Percentiles rank a stretch among this genome's conserved stretches.
phyloP scores from a whole-genome alignment of 495 filamentous ascomycete genomes.

The Penicillium cinerascens region DNA sequence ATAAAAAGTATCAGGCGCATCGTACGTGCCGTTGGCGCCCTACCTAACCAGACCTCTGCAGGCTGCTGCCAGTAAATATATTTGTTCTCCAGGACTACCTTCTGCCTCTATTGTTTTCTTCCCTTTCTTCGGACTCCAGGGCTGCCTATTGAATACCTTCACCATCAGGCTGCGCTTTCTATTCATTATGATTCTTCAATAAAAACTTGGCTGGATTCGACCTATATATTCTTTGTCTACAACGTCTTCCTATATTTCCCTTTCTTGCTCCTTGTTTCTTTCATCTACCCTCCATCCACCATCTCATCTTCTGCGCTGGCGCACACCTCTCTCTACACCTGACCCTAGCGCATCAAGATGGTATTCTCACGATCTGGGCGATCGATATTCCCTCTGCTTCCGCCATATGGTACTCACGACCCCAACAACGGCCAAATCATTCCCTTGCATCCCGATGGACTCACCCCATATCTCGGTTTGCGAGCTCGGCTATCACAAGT shows the following conservation, averaged over 20 bases:
- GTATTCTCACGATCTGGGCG: conserved; percentile 30
- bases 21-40: conserved; percentile 14
- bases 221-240: conserved; percentile 2
- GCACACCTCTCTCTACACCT: background rate
- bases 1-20: conserved; percentile 4
- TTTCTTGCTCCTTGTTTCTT: background rate
- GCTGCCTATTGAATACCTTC: conserved; percentile 3
- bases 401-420: conserved; percentile 44
- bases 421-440: conserved; percentile 31
- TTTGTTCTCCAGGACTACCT: conserved; percentile 8
- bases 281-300: background rate
- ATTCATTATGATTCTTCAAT: conserved; percentile 10
- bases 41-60: background rate
- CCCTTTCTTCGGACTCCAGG: background rate
- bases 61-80: background rate
- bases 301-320: conserved; percentile 1
- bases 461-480: conserved; percentile 92
- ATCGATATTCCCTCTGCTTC: conserved; percentile 42
- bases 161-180: background rate
- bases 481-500: conserved; percentile 86
- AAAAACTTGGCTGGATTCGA: conserved; percentile 11
- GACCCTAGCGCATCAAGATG: conserved; percentile 17
- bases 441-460: conserved; percentile 62
- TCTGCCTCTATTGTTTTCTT: conserved; percentile 8
- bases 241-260: background rate